Evolutionary conservation across 1,139 yeast species (phyloP), one percentile per base, ranked within the genome.

Genomic region (Diutina neorugosa): DNA sequence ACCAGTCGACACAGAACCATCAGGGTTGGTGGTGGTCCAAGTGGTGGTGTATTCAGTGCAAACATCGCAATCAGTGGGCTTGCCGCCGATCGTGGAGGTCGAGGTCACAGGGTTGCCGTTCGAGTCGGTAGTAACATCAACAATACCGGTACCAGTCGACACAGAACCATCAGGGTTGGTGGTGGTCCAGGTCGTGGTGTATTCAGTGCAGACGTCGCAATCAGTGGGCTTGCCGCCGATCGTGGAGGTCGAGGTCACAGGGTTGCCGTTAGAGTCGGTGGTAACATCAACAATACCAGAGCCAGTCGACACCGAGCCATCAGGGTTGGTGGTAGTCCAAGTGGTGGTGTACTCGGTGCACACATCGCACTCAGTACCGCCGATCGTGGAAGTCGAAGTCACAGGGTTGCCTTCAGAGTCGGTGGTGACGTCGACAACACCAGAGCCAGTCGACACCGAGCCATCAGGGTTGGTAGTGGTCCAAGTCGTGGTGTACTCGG

Each of bases 401-500:
- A 43, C 46, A 8, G 19, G 11, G 19, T 12, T 11, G n/a, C 46
- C 46, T 5, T n/a, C 20, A 4, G 48, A 23, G 34, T 44, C 48
- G 19, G 48, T 14, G 19, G 48, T 44, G 19, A n/a, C 18, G 9
- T 18, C 18, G 14, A 14, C 16, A 11, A 21, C 34, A 14, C 18
- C 25, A 8, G 48, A 14, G 34, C 21, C 34, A 44, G 48, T 44
- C 4, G 34, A 14, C 5, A 23, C 19, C 14, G 21, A 16, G 23
- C 20, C 48, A 4, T 18, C 48, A 23, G 27, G 19, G 16, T 16
- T 12, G 11, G 12, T 44, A 11, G 48, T 7, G n/a, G 48, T 44
- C 48, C 48, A 44, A 16, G 48, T 44, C 34, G 48, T 44, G 34
- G 46, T 43, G 46, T 19, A 43, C n/a, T 43, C 27, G n/a, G 46